Evolutionary conservation across 768 basidiomycete species (phyloP), one percentile per base, ranked within the genome.

Genomic region (Amanita muscaria): DNA sequence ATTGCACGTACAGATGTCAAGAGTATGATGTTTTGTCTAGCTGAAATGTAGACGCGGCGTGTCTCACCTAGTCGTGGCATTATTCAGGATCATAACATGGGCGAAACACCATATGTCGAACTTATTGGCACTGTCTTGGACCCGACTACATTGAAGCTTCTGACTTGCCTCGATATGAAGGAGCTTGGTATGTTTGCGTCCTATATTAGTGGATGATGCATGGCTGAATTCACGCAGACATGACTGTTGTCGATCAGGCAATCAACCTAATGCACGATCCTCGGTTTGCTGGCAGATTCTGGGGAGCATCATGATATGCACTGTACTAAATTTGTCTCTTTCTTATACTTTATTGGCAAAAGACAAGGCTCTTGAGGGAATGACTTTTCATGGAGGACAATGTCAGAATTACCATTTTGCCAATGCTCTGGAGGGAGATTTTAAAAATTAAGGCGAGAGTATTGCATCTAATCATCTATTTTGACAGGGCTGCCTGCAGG

Each of bases 401-500:
- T 37, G 4, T 16, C 36, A n/a, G n/a, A n/a, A n/a, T n/a, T n/a
- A n/a, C n/a, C n/a, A n/a, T n/a, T n/a, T n/a, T n/a, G n/a, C n/a
- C n/a, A n/a, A n/a, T n/a, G n/a, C n/a, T n/a, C n/a, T n/a, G n/a
- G n/a, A n/a, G n/a, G n/a, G n/a, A n/a, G n/a, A n/a, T n/a, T n/a
- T n/a, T n/a, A n/a, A n/a, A n/a, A n/a, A n/a, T n/a, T n/a, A n/a
- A n/a, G n/a, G n/a, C n/a, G n/a, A n/a, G n/a, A n/a, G n/a, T n/a
- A n/a, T n/a, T n/a, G n/a, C n/a, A n/a, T n/a, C 15, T 10, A 38
- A 22, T 16, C 31, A 30, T 49, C 53, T 64, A 70, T 56, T 68
- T 67, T 36, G 66, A 61, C 52, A 98, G 65, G 53, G 91, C 91
- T 52, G 86, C 77, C 63, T 97, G 93, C 48, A 99, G 73, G 33